These are phyloP conservation scores for Raphanus hybrid DNA, from an alignment of 441 rosid genomes.

Conservation along the genomic window DNA sequence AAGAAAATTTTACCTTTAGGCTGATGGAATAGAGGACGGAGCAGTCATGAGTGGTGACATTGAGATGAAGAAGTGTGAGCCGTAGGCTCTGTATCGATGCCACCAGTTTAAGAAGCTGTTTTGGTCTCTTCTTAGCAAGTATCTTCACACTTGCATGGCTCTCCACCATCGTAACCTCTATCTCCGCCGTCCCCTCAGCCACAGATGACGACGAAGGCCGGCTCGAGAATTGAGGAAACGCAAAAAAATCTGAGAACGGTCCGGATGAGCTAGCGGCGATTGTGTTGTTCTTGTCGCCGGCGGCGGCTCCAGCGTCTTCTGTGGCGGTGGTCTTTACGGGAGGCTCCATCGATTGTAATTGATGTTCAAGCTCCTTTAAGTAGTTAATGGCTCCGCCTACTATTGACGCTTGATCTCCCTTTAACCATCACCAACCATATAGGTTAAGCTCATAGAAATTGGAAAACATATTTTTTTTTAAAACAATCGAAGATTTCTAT, in stretches of 20 bases:
- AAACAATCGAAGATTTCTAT: slow-evolving; percentile 29
- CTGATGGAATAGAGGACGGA: slow-evolving; percentile 63
- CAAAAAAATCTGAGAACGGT: slow-evolving; percentile 61
- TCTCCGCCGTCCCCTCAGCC: slow-evolving; percentile 68
- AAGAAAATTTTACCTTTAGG: slow-evolving; percentile 53
- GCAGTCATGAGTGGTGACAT: slow-evolving; percentile 57
- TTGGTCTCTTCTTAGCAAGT: slow-evolving; percentile 56
- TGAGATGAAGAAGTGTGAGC: slow-evolving; percentile 66
- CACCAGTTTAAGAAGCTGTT: slow-evolving; percentile 62
- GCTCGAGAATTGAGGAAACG: slow-evolving; percentile 66
- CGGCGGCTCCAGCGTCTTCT: slow-evolving; percentile 25
- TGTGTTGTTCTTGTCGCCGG: slow-evolving; percentile 1
- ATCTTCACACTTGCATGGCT: slow-evolving; percentile 71
- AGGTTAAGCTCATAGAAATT: slow-evolving; percentile 31
- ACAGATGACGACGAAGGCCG: slow-evolving; percentile 44
- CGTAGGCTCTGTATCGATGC: slow-evolving; percentile 54
- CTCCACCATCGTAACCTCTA: slow-evolving; percentile 72
- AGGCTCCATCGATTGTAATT: slow-evolving; percentile 62
- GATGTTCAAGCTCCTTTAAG: slow-evolving; percentile 71
- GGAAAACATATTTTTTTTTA: slow-evolving; percentile 24
- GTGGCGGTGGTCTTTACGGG: slow-evolving; percentile 46
- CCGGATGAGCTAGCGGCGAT: slow-evolving; percentile 18
- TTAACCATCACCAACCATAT: slow-evolving; percentile 32
- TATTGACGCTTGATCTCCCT: slow-evolving; percentile 83
- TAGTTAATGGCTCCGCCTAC: slow-evolving; percentile 73